These are phyloP conservation scores for Plasmopara halstedii DNA, from an alignment of 352 stramenopile genomes.

Conservation along the genomic window DNA sequence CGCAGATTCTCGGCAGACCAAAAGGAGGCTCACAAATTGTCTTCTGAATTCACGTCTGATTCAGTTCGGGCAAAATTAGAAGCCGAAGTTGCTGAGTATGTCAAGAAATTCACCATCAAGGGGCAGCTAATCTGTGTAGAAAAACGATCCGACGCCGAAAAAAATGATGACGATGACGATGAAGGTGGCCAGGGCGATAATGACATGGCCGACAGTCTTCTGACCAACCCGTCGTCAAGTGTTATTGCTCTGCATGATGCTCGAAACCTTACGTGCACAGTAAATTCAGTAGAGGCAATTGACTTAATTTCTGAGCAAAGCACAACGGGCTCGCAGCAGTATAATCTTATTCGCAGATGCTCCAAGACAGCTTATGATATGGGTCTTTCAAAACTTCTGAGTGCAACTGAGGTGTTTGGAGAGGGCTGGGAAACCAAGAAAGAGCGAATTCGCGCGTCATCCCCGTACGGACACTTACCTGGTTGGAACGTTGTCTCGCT, in stretches of 20 bases:
- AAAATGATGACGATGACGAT: constrained; percentile 30
- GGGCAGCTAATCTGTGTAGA: constrained; percentile 45
- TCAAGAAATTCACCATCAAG: constrained; percentile 59
- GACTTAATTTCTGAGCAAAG: constrained; percentile 15
- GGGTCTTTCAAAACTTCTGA: constrained; percentile 56
- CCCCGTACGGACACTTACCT: constrained; percentile 73
- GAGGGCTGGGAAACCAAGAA: constrained; percentile 94
- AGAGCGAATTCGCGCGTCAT: constrained; percentile 81
- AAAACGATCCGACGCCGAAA: constrained; percentile 16
- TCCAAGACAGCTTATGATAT: constrained; percentile 63
- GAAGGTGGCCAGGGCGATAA: constrained; percentile 8
- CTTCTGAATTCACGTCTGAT: constrained; percentile 10
- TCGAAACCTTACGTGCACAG: constrained; percentile 1
- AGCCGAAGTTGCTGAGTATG: constrained; percentile 31
- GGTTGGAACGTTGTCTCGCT: constrained; percentile 91
- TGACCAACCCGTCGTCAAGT: constrained; percentile 1
- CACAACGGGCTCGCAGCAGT: constrained; percentile 6
- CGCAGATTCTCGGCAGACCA: constrained; percentile 16
- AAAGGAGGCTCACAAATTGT: background rate
- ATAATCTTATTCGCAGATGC: constrained; percentile 39
- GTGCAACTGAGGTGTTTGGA: constrained; percentile 69
- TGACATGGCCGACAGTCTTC: background rate
- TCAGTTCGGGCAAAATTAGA: constrained; percentile 27
- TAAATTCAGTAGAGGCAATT: constrained; percentile 15
- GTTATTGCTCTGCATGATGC: constrained; percentile 2